phyloP scores from a whole-genome alignment of 129 eudicot species.

The Escallonia rubra region DNA sequence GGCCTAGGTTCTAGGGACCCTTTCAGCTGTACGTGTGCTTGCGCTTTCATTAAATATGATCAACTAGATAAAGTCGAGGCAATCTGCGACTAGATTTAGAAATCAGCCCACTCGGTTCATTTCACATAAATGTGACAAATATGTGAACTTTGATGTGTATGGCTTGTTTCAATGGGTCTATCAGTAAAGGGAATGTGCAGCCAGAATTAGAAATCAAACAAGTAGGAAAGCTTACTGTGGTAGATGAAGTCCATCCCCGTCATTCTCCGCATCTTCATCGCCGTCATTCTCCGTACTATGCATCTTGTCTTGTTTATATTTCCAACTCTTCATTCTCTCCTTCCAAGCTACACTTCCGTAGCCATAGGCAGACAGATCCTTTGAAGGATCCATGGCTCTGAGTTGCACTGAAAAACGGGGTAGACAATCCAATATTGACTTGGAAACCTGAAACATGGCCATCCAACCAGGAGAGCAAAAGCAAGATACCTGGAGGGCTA shows the following conservation, averaged over 20 bases:
- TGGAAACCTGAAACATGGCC: not conserved
- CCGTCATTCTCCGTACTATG: constrained; percentile 22
- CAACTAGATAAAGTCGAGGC: no score
- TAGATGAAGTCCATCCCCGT: constrained; percentile 41
- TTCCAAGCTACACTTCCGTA: constrained; percentile 73
- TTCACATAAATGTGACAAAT: no score
- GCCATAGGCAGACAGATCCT: constrained; percentile 52
- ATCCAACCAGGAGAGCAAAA: not conserved
- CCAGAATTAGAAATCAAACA: no score
- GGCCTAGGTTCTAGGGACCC: no score
- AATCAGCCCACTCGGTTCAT: no score
- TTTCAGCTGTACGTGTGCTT: no score
- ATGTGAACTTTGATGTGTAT: no score
- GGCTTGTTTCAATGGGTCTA: no score
- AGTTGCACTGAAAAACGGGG: constrained; percentile 39
- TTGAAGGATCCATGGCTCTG: constrained; percentile 57
- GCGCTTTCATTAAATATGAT: no score
- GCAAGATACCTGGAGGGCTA: constrained; percentile 3
- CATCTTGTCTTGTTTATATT: constrained; percentile 32
- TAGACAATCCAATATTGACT: not conserved
- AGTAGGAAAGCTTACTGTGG: constrained; percentile 29
- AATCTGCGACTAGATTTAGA: no score
- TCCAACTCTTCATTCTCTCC: constrained; percentile 59
- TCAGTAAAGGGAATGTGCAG: no score
- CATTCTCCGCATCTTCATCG: constrained; percentile 13